Percentiles rank a stretch among this genome's conserved stretches.
Evolutionary conservation across 164 flowering plant genomes (phyloP).

Genomic region (Brasenia schreberi): DNA sequence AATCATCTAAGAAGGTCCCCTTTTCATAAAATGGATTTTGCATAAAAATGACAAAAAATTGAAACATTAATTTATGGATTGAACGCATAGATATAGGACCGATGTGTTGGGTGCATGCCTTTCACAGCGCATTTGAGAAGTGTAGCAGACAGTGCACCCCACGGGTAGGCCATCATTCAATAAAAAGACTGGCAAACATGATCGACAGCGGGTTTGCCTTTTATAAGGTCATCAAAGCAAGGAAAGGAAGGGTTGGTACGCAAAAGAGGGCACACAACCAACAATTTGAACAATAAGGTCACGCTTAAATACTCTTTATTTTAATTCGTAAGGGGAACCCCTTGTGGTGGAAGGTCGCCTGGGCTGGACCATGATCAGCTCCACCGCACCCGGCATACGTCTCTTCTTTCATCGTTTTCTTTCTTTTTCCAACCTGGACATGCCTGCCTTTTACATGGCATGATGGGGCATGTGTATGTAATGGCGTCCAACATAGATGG

Average conservation of each 20-base stretch:
- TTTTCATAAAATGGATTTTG: too few species aligned
- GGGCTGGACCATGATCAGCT: neutral
- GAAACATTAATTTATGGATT: too few species aligned
- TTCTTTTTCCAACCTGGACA: neutral
- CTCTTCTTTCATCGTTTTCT: neutral
- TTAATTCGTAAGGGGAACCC: neutral
- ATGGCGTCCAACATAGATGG: too few species aligned
- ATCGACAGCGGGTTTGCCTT: neutral
- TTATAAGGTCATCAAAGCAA: too few species aligned
- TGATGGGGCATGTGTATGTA: too few species aligned
- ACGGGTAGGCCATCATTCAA: neutral
- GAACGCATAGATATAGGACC: neutral
- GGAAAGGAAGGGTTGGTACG: neutral
- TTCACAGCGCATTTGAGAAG: too few species aligned
- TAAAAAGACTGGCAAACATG: neutral
- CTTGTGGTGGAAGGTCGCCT: neutral
- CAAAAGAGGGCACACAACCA: neutral
- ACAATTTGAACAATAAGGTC: neutral
- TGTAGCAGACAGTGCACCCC: neutral
- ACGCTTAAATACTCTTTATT: neutral
- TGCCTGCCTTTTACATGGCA: neutral
- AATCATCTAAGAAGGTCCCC: too few species aligned
- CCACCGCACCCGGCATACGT: neutral
- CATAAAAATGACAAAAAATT: too few species aligned
- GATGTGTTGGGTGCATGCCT: neutral